phyloP scores from a whole-genome alignment of 164 flowering plant species.

The grape (Vitis vinifera) region DNA sequence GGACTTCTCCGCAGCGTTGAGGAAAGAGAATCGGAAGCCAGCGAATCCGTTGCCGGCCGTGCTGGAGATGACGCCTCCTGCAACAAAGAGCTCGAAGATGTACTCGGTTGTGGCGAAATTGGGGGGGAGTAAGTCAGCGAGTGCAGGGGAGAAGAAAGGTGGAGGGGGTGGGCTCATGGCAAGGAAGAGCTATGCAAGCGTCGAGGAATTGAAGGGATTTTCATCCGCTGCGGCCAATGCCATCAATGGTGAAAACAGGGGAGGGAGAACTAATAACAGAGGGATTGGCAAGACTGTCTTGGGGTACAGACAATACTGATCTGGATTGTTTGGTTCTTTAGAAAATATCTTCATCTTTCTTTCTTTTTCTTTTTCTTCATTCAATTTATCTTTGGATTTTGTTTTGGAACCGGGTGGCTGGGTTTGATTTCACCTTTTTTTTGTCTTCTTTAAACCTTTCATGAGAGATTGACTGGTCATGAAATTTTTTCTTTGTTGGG shows the following conservation, averaged over 20 bases:
- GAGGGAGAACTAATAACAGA: constrained; percentile 17
- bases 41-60: constrained; percentile 4
- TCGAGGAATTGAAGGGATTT: constrained; percentile 4
- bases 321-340: neutral
- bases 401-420: neutral
- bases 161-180: neutral
- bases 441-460: neutral
- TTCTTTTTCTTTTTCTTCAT: neutral
- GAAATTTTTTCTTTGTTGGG: neutral
- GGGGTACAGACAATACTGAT: constrained; percentile 41
- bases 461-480: neutral
- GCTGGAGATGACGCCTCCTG: constrained; percentile 56
- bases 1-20: constrained; percentile 56
- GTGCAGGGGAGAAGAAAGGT: constrained; percentile 43
- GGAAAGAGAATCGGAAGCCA: constrained; percentile 81
- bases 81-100: constrained; percentile 15
- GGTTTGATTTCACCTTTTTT: neutral
- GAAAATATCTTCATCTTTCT: neutral
- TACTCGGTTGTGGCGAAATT: constrained; percentile 27
- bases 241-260: constrained; percentile 38
- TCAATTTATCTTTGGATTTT: neutral
- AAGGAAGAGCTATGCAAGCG: constrained; percentile 6
- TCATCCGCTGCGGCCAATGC: constrained; percentile 3
- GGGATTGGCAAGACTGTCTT: constrained; percentile 35
- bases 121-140: constrained; percentile 64